Evolutionary conservation across 2,329 filamentous ascomycete genomes (phyloP), one percentile per base, ranked within the genome.

Genomic region (Thelonectria rubi): DNA sequence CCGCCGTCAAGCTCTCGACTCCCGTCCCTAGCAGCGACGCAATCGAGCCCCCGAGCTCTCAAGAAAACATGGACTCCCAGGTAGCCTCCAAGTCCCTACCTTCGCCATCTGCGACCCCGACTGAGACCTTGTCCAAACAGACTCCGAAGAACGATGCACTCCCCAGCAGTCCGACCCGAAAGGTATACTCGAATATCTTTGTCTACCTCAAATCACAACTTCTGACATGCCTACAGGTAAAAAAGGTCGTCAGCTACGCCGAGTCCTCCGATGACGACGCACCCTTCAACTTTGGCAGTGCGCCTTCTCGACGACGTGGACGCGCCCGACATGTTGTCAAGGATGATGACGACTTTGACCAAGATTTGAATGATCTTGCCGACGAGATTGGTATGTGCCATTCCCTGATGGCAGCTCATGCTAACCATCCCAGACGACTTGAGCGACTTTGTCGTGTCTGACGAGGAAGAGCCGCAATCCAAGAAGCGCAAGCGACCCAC

Each of bases 211-310:
- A 30, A 5, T 26, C 26, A 5, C 26, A 39, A 12, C 53, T 46
- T 34, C 61, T 68, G 18, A 60, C 53, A 18, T 2, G 26, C 17
- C 2, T 2, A 2, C 54, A 87, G 85, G 76, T 74, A 3, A 86
- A 82, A 69, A 87, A 85, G 72, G 75, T 76, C 0, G 84, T 95
- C 67, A 95, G 85, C 74, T 98, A 98, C 75, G 89, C 91, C 65
- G 94, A 97, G 72, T 93, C 92, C 1, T 92, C 92, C 46, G 91
- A 92, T 56, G 90, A 92, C 54, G 90, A 93, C 51, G 90, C 94
- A 46, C 86, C 91, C 0, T 90, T 94, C 72, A 75, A 77, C 2
- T 77, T 80, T 47, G 73, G 78, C 68, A 79, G 74, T 60, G 69
- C 77, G 14, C 76, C 75, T 49, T 69, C 74, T 37, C 79, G 77